A percentile compares a stretch with the other conserved stretches of the same genome.
Conservation (phyloP, 169 alveolate genomes). For the Amoebophrya sp. region DNA sequence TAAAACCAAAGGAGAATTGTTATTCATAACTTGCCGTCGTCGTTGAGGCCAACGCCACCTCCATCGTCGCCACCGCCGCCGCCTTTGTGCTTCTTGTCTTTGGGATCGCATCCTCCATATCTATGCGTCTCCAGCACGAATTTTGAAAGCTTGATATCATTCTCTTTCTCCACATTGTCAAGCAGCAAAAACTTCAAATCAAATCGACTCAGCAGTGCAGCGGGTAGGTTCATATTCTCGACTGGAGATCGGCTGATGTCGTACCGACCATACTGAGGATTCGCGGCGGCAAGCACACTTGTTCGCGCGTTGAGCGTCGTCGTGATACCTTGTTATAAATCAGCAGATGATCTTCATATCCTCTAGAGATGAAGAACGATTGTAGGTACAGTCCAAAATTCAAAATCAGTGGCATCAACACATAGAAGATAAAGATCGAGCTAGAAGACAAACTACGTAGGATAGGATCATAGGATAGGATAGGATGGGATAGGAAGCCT, state of each 20-base stretch:
- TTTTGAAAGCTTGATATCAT: background rate
- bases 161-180: background rate
- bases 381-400: no score
- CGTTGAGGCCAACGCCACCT: background rate
- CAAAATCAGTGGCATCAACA: no score
- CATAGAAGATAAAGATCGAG: no score
- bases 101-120: background rate
- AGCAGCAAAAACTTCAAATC: slow-evolving; percentile 66
- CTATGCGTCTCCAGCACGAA: background rate
- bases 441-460: no score
- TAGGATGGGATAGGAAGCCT: background rate
- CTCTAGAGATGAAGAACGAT: no score
- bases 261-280: slow-evolving; percentile 92
- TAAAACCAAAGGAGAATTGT: no score
- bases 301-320: slow-evolving; percentile 79
- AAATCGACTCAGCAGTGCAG: slow-evolving; percentile 92
- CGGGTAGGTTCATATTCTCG: slow-evolving; percentile 92
- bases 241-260: slow-evolving; percentile 68
- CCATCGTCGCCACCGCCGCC: background rate
- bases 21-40: slow-evolving; percentile 4
- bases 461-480: no score
- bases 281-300: slow-evolving; percentile 95
- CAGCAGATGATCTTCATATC: no score
- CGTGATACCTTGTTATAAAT: slow-evolving; percentile 72
- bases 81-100: background rate